These are phyloP conservation scores for Sporothrix inflata DNA, from an alignment of 2,329 filamentous ascomycete genomes.

Conservation along the genomic window DNA sequence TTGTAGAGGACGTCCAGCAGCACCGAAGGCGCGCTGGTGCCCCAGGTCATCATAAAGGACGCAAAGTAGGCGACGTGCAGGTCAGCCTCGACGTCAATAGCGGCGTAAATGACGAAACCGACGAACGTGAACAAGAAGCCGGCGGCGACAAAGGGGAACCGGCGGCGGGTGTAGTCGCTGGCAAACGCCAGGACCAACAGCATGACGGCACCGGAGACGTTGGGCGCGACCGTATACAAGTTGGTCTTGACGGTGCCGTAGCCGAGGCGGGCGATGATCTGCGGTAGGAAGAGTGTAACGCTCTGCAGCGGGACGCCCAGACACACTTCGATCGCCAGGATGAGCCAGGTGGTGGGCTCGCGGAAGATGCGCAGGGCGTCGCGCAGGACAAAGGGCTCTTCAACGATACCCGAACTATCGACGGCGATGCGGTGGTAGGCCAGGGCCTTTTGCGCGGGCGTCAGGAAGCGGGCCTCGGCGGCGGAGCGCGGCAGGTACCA, in stretches of 20 bases:
- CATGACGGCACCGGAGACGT: slow-evolving; percentile 73
- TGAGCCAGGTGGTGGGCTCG: slow-evolving; percentile 53
- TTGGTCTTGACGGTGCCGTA: slow-evolving; percentile 63
- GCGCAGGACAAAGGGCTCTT: slow-evolving; percentile 55
- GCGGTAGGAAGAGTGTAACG: slow-evolving; percentile 42
- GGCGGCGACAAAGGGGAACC: slow-evolving; percentile 74
- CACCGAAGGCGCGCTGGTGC: slow-evolving; percentile 73
- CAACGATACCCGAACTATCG: slow-evolving; percentile 68
- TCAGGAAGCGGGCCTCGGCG: slow-evolving; percentile 64
- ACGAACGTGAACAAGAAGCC: slow-evolving; percentile 75
- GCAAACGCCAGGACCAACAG: slow-evolving; percentile 72
- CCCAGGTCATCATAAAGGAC: slow-evolving; percentile 82
- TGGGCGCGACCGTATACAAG: slow-evolving; percentile 80
- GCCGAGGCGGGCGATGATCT: slow-evolving; percentile 35
- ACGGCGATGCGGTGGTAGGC: slow-evolving; percentile 75
- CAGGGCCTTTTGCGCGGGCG: slow-evolving; percentile 65
- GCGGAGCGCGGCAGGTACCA: slow-evolving; percentile 70
- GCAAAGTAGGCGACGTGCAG: slow-evolving; percentile 74
- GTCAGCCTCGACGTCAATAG: slow-evolving; percentile 65
- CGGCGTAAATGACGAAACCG: slow-evolving; percentile 74
- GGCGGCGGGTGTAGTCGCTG: slow-evolving; percentile 66
- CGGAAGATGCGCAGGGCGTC: slow-evolving; percentile 58
- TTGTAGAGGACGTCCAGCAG: slow-evolving; percentile 70
- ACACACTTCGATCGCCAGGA: slow-evolving; percentile 60
- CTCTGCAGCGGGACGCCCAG: slow-evolving; percentile 63